Evolutionary conservation across 352 stramenopile genomes (phyloP).

Genomic region (Pythium biforme): DNA sequence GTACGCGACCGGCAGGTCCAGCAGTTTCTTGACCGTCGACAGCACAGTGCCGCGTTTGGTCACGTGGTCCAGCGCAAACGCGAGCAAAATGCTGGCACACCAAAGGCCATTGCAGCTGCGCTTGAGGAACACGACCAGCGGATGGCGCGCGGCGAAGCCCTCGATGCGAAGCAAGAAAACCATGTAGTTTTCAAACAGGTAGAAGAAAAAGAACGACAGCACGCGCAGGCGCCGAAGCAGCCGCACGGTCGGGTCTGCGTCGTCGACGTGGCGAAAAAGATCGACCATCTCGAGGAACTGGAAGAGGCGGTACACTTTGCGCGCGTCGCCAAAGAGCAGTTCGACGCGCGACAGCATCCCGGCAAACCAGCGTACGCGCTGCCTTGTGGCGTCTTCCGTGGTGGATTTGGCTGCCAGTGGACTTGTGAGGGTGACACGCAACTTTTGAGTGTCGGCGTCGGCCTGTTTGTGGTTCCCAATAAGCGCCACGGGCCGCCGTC

Average conservation of each 20-base stretch:
- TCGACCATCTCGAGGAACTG: constrained; percentile 69
- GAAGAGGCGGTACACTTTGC: constrained; percentile 60
- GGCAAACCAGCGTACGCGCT: constrained; percentile 19
- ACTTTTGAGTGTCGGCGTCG: constrained; percentile 2
- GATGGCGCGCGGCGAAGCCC: constrained; percentile 31
- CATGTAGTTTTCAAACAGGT: constrained; percentile 63
- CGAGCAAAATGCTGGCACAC: constrained; percentile 56
- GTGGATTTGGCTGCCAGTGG: constrained; percentile 7
- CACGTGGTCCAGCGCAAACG: constrained; percentile 47
- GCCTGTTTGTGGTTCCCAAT: constrained; percentile 23
- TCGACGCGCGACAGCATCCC: constrained; percentile 38
- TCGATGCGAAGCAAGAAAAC: constrained; percentile 46
- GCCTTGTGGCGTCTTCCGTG: background rate
- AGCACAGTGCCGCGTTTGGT: constrained; percentile 33
- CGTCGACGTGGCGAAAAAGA: constrained; percentile 44
- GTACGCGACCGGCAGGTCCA: constrained; percentile 55
- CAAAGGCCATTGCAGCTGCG: constrained; percentile 52
- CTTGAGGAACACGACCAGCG: constrained; percentile 34
- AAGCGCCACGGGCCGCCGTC: background rate
- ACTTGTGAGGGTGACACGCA: background rate
- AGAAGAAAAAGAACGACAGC: constrained; percentile 65
- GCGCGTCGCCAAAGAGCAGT: constrained; percentile 48
- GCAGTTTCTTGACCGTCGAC: constrained; percentile 48
- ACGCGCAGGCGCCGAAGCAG: constrained; percentile 45
- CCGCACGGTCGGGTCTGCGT: constrained; percentile 28